Conservation (phyloP, 768 basidiomycete species). For the Podaxis rugospora region DNA sequence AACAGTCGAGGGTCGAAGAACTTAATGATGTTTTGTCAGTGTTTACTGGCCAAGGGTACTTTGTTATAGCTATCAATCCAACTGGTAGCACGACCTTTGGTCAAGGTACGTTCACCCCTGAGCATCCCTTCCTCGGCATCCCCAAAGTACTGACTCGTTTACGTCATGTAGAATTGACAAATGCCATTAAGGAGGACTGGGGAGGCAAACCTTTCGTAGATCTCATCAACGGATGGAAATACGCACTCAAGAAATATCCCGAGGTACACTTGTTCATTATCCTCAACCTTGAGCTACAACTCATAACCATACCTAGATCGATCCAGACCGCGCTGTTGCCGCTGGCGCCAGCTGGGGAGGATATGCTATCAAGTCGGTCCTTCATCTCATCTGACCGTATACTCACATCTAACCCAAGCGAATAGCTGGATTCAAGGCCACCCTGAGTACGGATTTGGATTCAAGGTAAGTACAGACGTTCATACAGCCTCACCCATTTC, state of each 20-base stretch:
- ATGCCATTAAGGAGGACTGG: constrained; percentile 78
- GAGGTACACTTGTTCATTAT: constrained; percentile 41
- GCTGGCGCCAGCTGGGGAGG: constrained; percentile 87
- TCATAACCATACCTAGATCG: constrained; percentile 41
- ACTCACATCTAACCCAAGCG: neutral
- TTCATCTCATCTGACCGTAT: neutral
- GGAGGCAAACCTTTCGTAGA: constrained; percentile 84
- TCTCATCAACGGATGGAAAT: constrained; percentile 69
- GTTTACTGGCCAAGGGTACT: constrained; percentile 87
- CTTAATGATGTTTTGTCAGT: constrained; percentile 32
- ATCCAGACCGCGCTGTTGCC: constrained; percentile 64
- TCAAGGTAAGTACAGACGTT: constrained; percentile 48
- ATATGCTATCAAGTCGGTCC: constrained; percentile 84
- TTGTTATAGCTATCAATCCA: constrained; percentile 85
- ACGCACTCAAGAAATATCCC: constrained; percentile 60
- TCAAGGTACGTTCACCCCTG: constrained; percentile 48
- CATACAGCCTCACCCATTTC: neutral
- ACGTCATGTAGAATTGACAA: constrained; percentile 58
- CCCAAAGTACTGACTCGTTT: neutral
- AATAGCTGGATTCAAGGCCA: constrained; percentile 93
- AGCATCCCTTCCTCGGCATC: neutral
- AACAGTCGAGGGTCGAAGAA: neutral
- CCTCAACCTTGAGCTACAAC: neutral
- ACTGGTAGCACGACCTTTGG: constrained; percentile 94
- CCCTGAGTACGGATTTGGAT: constrained; percentile 80